phyloP scores from a whole-genome alignment of 2,329 filamentous ascomycete genomes.

The Epichloe elymi region DNA sequence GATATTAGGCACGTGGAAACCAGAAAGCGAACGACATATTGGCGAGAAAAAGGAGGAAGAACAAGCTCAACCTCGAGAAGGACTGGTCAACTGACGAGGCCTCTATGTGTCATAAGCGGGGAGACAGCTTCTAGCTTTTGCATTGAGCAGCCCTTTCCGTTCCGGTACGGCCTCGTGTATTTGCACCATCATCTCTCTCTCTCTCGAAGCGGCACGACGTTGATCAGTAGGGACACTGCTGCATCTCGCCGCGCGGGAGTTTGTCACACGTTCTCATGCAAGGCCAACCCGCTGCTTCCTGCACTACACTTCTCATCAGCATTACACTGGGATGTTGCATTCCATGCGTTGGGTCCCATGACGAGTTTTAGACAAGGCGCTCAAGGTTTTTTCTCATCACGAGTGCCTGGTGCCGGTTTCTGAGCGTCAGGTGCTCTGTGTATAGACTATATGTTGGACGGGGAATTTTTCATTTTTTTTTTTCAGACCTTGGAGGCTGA shows the following conservation, averaged over 20 bases:
- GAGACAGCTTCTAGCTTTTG: neutral
- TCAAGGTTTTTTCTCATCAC: neutral
- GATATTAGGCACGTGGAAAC: constrained; percentile 58
- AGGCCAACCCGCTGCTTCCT: neutral
- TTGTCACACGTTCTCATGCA: neutral
- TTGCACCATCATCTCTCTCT: too few species aligned
- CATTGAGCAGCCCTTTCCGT: neutral
- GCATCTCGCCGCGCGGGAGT: neutral
- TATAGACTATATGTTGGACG: too few species aligned
- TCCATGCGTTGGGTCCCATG: neutral
- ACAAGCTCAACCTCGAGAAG: neutral
- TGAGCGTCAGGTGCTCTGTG: neutral
- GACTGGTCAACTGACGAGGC: neutral
- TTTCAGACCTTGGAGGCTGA: neutral
- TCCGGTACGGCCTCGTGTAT: too few species aligned
- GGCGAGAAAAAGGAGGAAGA: constrained; percentile 29
- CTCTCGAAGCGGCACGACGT: too few species aligned
- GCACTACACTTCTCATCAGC: neutral
- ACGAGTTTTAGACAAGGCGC: neutral
- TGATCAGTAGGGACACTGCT: too few species aligned
- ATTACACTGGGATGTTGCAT: neutral
- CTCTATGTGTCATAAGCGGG: too few species aligned
- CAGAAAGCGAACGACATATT: constrained; percentile 57
- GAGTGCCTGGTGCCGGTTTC: neutral
- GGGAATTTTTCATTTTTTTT: neutral